Evolutionary conservation across 2,329 filamentous ascomycete genomes (phyloP).

Genomic region (Pseudogymnoascus pannorum): DNA sequence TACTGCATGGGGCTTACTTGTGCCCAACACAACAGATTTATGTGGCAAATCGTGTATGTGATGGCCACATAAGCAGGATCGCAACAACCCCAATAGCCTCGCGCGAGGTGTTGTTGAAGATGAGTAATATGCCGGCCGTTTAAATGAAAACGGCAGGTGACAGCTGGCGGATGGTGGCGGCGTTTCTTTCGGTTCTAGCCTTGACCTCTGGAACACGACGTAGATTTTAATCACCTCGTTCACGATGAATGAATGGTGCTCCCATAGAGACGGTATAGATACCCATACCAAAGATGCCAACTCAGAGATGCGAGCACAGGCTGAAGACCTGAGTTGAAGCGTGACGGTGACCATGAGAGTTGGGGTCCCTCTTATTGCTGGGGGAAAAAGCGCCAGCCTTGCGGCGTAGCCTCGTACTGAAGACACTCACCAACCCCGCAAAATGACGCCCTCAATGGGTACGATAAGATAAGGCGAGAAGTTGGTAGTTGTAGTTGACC

Average conservation of each 20-base stretch:
- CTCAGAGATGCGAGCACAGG: neutral
- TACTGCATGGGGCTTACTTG: conserved; percentile 6
- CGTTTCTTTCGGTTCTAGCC: neutral
- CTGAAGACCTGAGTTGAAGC: neutral
- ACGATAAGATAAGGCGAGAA: conserved; percentile 3
- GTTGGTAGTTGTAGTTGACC: too few species aligned
- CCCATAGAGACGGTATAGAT: neutral
- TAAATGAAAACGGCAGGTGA: conserved; percentile 9
- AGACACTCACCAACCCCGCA: neutral
- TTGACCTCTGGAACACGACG: neutral
- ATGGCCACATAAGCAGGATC: neutral
- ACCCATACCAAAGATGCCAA: neutral
- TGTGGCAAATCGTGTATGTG: neutral
- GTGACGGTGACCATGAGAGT: conserved; percentile 7
- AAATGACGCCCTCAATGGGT: neutral
- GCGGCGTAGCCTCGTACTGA: neutral
- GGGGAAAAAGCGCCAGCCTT: neutral
- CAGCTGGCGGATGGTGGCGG: neutral
- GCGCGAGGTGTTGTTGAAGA: conserved; percentile 1
- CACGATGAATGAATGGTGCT: neutral
- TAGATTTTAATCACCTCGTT: neutral
- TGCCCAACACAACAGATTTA: neutral
- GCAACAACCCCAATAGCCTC: neutral
- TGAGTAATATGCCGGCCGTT: neutral
- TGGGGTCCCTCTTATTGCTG: neutral